Base-by-base conservation (phyloP, 495 filamentous ascomycete genomes). In the Penicillium lividum region DNA sequence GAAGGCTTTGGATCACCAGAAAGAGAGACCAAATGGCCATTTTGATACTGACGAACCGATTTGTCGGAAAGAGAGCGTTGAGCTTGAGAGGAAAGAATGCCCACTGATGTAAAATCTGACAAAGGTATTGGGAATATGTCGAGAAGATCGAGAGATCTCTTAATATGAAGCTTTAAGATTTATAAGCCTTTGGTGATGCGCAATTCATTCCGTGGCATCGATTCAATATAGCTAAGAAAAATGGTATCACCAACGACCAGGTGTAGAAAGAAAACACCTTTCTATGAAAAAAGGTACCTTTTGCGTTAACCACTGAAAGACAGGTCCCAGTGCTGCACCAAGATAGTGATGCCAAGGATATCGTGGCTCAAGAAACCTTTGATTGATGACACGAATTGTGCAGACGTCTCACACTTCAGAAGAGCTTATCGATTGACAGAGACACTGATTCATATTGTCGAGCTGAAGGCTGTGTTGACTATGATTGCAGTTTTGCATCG, bases 21-120 rank as follows among this genome's bases (percentile, higher is more conserved):
- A 44, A 25, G n/a, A 44, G 6, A 7, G 22, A 22, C 42, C n/a
- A 44, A 44, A 44, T 18, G 7, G 42, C 42, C 22, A 44, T 44
- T 9, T 3, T 25, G 5, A 44, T 25, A 44, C 42, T 25, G n/a
- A 22, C 7, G 22, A 44, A 44, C n/a, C 34, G 9, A 44, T 9
- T 44, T 44, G 5, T 25, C n/a, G n/a, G n/a, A 44, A 44, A 22
- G n/a, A 44, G 6, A 44, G 42, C 42, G 22, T 9, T 25, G 5
- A 44, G 42, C 42, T 44, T 44, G n/a, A 25, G 42, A 44, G 42
- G 34, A 38, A 38, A 38, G 34, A 38, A 38, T 7, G 34, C 34
- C 34, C 34, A 38, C 34, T 38, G 10, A 38, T 38, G 10, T 38
- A 13, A 6, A 38, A 6, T 13, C 8, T 10, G 34, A 38, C 10